These are phyloP conservation scores for Lactarius psammicola DNA, from an alignment of 768 basidiomycete species.

Conservation along the genomic window DNA sequence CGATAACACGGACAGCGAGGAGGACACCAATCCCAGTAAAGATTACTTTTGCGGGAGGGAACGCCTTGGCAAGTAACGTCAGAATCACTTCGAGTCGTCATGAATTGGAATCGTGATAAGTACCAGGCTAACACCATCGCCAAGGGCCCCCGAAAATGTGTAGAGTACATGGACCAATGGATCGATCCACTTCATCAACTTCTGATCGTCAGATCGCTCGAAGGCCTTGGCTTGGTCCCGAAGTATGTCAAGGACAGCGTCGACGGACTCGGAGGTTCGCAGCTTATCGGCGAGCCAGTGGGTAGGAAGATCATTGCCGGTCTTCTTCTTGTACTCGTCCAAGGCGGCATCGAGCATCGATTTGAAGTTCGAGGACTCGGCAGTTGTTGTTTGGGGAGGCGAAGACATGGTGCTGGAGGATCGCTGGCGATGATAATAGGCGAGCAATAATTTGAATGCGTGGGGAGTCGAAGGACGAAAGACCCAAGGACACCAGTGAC, in stretches of 20 bases:
- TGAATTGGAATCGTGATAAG: neutral
- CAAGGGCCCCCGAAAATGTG: neutral
- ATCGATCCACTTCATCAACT: neutral
- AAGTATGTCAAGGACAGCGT: neutral
- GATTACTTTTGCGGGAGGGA: neutral
- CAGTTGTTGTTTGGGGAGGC: neutral
- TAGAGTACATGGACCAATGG: neutral
- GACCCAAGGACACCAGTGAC: neutral
- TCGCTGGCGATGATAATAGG: neutral
- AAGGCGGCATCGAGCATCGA: neutral
- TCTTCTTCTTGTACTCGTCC: neutral
- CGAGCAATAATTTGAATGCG: neutral
- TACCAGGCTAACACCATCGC: neutral
- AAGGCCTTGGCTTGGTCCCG: neutral
- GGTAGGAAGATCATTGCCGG: neutral
- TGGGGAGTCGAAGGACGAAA: neutral
- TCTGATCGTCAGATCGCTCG: neutral
- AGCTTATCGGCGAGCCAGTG: neutral
- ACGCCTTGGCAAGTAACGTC: neutral
- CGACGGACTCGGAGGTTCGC: neutral
- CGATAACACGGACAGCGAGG: neutral
- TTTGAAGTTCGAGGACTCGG: neutral
- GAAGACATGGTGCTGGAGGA: neutral
- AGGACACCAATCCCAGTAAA: neutral
- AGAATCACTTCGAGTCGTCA: neutral